These are phyloP conservation scores for Claviceps fusiformis DNA, from an alignment of 2,329 filamentous ascomycete genomes.

Conservation along the genomic window DNA sequence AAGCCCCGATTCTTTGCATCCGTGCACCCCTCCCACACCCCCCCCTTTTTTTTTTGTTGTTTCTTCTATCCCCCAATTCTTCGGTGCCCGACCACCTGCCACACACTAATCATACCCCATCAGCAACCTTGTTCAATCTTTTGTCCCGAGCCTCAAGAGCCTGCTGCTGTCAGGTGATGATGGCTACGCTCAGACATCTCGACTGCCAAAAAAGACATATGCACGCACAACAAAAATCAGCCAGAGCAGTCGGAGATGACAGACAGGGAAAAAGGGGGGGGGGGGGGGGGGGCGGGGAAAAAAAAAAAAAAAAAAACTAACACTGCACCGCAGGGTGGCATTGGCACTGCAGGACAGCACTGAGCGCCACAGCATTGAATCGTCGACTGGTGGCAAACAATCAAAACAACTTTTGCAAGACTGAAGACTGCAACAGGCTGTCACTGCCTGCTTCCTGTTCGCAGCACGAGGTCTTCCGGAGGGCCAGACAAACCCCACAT, in stretches of 20 bases:
- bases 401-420: too few species aligned
- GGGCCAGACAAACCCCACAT: background rate
- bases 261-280: too few species aligned
- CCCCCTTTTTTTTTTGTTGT: background rate
- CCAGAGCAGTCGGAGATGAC: too few species aligned
- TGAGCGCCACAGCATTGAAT: too few species aligned
- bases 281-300: too few species aligned
- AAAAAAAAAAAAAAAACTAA: too few species aligned
- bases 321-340: too few species aligned
- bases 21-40: conserved; percentile 11
- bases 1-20: conserved; percentile 15
- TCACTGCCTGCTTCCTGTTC: background rate
- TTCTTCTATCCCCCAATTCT: background rate
- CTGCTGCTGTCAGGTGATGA: background rate
- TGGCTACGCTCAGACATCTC: background rate
- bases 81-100: background rate
- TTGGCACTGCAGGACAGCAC: too few species aligned
- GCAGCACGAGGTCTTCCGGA: background rate
- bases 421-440: background rate
- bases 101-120: background rate
- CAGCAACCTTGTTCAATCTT: too few species aligned
- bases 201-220: too few species aligned
- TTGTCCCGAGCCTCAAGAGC: background rate
- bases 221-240: too few species aligned
- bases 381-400: too few species aligned